Base-by-base conservation (phyloP, 2,329 filamentous ascomycete species). In the Claviceps humidiphila region DNA sequence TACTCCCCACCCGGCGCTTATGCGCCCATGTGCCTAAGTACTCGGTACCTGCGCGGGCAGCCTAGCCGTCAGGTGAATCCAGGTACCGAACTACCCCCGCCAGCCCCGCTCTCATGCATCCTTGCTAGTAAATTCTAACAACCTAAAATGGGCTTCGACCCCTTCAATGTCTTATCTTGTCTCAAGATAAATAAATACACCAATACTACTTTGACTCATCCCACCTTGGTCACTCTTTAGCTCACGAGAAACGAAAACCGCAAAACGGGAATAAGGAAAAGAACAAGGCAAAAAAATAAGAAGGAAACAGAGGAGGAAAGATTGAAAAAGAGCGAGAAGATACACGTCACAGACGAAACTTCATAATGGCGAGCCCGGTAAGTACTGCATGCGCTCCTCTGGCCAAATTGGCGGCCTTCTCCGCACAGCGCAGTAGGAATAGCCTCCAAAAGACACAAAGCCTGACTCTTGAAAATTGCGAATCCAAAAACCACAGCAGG, bases 291-390 rank as follows among this genome's bases (percentile, higher is more conserved):
- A 42, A 11, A 9, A 9, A 17, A 44, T 4, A 9, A 44, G n/a
- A 0, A 44, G 16, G 5, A 26, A 30, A 30, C 9, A 30, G 13
- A 45, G n/a, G 9, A 45, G 22, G 8, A n/a, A 45, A 45, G 13
- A 45, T 8, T 3, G 1, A 41, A 41, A 20, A 4, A 34, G 30
- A 42, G n/a, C 2, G 8, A 42, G 7, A 40, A 40, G 39, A 42
- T 22, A 42, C 40, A 9, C n/a, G 14, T 20, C 14, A 41, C 7
- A 20, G 8, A 17, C 44, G 9, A 16, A 17, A n/a, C 5, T 40
- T 46, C 41, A 56, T 54, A 44, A 66, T 66, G 64, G 61, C 60
- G 52, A 60, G 60, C 56, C 54, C 59, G 49, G 64, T 66, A 60
- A 56, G 63, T 59, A 34, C 30, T 34, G 30, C 30, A 34, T 34